These are phyloP conservation scores for Plantago lanceolata DNA, from an alignment of 305 asterid genomes.

Conservation along the genomic window DNA sequence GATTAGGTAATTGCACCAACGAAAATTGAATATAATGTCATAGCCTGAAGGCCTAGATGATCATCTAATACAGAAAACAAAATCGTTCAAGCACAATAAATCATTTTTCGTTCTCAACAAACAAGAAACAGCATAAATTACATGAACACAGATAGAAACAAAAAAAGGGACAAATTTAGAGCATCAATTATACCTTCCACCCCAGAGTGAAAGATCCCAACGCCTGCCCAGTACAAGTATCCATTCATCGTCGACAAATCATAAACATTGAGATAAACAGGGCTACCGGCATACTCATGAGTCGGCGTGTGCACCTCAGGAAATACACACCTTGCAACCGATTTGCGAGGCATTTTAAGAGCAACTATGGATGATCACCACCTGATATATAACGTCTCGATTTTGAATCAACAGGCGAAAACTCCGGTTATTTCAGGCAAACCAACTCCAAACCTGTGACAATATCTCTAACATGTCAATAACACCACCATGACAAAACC, in stretches of 20 bases:
- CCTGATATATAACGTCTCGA: too few species aligned
- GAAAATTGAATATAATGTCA: too few species aligned
- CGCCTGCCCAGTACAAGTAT: slow-evolving; percentile 82
- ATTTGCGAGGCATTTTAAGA: slow-evolving; percentile 6
- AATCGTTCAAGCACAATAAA: neutral
- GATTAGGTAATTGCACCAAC: too few species aligned
- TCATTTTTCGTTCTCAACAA: neutral
- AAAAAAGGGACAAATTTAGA: too few species aligned
- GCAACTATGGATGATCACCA: slow-evolving; percentile 21
- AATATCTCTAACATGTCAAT: neutral
- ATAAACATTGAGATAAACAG: slow-evolving; percentile 77
- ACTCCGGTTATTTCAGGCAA: neutral
- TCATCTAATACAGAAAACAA: too few species aligned
- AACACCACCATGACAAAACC: neutral
- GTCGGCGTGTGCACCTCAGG: slow-evolving; percentile 46
- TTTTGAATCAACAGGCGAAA: neutral
- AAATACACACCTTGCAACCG: slow-evolving; percentile 17
- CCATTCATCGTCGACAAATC: slow-evolving; percentile 74
- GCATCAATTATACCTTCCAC: slow-evolving; percentile 61
- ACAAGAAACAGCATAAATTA: neutral
- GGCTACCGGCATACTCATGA: slow-evolving; percentile 41
- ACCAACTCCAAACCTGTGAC: slow-evolving; percentile 3
- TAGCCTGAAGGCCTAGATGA: too few species aligned
- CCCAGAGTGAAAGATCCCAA: slow-evolving; percentile 85
- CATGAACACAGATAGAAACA: slow-evolving; percentile 14